Base-by-base conservation (phyloP, 495 filamentous ascomycete genomes). In the Aspergillus heteromorphus region DNA sequence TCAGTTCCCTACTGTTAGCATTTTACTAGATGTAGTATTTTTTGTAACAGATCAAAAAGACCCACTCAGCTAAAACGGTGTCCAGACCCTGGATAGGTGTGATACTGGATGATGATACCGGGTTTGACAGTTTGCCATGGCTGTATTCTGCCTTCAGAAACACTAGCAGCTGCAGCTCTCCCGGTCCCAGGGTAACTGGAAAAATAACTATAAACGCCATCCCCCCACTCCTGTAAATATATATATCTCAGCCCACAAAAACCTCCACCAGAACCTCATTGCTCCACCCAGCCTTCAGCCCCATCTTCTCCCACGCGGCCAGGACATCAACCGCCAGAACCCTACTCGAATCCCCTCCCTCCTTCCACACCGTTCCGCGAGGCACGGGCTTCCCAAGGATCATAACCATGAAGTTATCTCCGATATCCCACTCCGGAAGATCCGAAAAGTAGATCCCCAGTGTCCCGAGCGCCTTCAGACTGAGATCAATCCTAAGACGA, bases 181-280 rank as follows among this genome's bases (percentile, higher is more conserved):
- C n/a, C n/a, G n/a, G n/a, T n/a, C n/a, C n/a, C n/a, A n/a, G n/a
- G n/a, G n/a, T n/a, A n/a, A n/a, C n/a, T n/a, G n/a, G n/a, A n/a
- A n/a, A n/a, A n/a, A n/a, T n/a, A n/a, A n/a, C n/a, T n/a, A n/a
- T n/a, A n/a, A n/a, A n/a, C n/a, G n/a, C n/a, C n/a, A n/a, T n/a
- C n/a, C n/a, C n/a, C n/a, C n/a, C n/a, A n/a, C n/a, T n/a, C n/a
- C n/a, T n/a, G n/a, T n/a, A n/a, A n/a, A n/a, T n/a, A n/a, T n/a
- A n/a, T n/a, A n/a, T n/a, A n/a, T n/a, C n/a, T 63, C 27, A 74
- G 6, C 60, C 56, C 0, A 79, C 62, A 55, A 73, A 86, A 9
- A 95, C 69, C 67, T 87, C 84, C 17, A 96, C 76, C 36, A 79
- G 75, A 27, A 90, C 81, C 65, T 97, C 91, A 59, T 96, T 96